Conservation (phyloP, 2,329 filamentous ascomycete genomes). For the Celoporthe dispersa region DNA sequence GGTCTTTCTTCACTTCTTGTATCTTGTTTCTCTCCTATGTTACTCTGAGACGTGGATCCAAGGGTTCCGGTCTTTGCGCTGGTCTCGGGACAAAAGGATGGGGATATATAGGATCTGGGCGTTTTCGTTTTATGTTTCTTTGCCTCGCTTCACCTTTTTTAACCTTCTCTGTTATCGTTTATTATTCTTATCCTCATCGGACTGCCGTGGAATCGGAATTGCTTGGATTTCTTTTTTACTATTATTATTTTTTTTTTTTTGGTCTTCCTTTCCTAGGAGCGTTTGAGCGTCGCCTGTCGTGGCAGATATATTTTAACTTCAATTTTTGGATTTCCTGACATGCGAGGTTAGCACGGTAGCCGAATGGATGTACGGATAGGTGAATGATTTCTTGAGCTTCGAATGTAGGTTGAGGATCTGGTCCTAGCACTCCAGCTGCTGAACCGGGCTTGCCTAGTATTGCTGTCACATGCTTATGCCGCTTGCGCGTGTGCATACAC, state of each 20-base stretch:
- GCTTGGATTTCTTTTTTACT: not conserved
- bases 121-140: not conserved
- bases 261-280: not conserved
- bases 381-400: not conserved
- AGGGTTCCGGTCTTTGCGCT: not conserved
- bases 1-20: slow-evolving; percentile 3
- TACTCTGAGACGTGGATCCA: not conserved
- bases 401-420: not conserved
- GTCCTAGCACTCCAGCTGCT: too few species aligned
- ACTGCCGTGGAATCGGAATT: not conserved
- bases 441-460: too few species aligned
- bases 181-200: not conserved
- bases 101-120: not conserved
- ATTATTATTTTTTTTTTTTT: not conserved
- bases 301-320: not conserved
- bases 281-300: not conserved
- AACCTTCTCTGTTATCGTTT: not conserved
- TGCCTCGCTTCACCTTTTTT: not conserved
- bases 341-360: not conserved
- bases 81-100: not conserved
- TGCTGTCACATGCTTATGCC: too few species aligned
- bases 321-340: not conserved
- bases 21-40: not conserved
- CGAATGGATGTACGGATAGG: not conserved
- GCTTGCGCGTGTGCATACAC: too few species aligned